phyloP scores from a whole-genome alignment of 169 alveolate genomes.

The Cryptosporidium bovis region DNA sequence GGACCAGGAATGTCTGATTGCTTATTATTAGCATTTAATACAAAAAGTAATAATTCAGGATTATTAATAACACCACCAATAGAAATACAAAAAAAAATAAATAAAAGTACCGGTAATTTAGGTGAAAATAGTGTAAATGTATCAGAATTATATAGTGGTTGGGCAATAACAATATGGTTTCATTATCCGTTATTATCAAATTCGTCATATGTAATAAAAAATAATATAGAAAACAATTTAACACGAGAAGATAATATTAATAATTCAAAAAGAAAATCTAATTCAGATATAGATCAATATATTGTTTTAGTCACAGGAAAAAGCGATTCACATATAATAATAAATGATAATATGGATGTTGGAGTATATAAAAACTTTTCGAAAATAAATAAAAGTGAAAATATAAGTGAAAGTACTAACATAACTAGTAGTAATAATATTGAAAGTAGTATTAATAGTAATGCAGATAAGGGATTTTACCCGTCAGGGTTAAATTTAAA shows the following conservation, averaged over 20 bases:
- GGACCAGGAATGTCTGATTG: conserved; percentile 75
- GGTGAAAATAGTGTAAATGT: conserved; percentile 3
- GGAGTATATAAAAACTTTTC: conserved; percentile 64
- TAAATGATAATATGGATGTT: conserved; percentile 66
- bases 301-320: conserved; percentile 55
- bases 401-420: conserved; percentile 10
- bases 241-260: background rate
- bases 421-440: background rate
- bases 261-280: conserved; percentile 22
- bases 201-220: conserved; percentile 10
- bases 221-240: background rate
- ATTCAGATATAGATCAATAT: conserved; percentile 53
- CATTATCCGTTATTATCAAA: conserved; percentile 67
- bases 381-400: conserved; percentile 8
- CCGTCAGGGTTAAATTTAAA: conserved; percentile 62
- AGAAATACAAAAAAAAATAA: conserved; percentile 35
- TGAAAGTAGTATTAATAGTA: background rate
- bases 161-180: conserved; percentile 74
- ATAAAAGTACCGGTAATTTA: background rate
- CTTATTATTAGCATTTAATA: conserved; percentile 61
- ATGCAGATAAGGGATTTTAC: conserved; percentile 31
- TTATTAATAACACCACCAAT: conserved; percentile 63
- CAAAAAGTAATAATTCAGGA: conserved; percentile 74
- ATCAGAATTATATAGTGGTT: conserved; percentile 49
- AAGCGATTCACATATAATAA: conserved; percentile 55